phyloP scores from a whole-genome alignment of 441 rosid species.

The Mallotus japonicus region DNA sequence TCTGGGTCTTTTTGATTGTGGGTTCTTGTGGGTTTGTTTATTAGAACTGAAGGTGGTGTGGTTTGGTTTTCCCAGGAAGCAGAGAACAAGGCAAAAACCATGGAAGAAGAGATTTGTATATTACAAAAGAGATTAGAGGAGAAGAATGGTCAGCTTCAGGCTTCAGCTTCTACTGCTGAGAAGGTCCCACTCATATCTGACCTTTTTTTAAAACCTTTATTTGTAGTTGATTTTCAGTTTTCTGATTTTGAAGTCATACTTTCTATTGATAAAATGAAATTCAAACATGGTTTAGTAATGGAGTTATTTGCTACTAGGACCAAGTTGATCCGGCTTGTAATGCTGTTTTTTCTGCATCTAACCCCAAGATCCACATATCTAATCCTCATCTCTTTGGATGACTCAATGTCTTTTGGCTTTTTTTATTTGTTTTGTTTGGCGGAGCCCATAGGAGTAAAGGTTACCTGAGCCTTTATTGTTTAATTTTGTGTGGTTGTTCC shows the following conservation, averaged over 20 bases:
- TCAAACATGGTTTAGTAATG: slow-evolving; percentile 5
- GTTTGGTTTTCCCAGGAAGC: slow-evolving; percentile 55
- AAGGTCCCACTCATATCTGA: slow-evolving; percentile 46
- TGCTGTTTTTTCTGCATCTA: slow-evolving; percentile 15
- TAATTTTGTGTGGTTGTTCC: background rate
- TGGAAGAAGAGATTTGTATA: slow-evolving; percentile 56
- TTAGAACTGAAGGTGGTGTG: slow-evolving; percentile 6
- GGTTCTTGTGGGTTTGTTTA: slow-evolving; percentile 15
- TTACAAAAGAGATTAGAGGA: slow-evolving; percentile 58
- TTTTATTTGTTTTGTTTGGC: slow-evolving; percentile 33
- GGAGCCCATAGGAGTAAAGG: slow-evolving; percentile 35
- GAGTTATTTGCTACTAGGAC: slow-evolving; percentile 14
- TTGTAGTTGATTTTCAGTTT: background rate
- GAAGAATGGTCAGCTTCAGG: slow-evolving; percentile 60
- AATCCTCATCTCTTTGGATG: slow-evolving; percentile 24
- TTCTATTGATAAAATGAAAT: slow-evolving; percentile 23
- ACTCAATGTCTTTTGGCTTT: slow-evolving; percentile 22
- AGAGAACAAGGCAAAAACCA: slow-evolving; percentile 57
- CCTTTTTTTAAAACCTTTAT: background rate
- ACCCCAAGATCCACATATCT: slow-evolving; percentile 9
- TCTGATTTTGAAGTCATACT: background rate
- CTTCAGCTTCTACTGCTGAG: slow-evolving; percentile 62
- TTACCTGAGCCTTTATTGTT: slow-evolving; percentile 14
- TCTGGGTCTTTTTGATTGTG: slow-evolving; percentile 9
- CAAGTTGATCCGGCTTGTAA: slow-evolving; percentile 16